Evolutionary conservation across 768 basidiomycete genomes (phyloP).

Genomic region (Hydnum rufescens): DNA sequence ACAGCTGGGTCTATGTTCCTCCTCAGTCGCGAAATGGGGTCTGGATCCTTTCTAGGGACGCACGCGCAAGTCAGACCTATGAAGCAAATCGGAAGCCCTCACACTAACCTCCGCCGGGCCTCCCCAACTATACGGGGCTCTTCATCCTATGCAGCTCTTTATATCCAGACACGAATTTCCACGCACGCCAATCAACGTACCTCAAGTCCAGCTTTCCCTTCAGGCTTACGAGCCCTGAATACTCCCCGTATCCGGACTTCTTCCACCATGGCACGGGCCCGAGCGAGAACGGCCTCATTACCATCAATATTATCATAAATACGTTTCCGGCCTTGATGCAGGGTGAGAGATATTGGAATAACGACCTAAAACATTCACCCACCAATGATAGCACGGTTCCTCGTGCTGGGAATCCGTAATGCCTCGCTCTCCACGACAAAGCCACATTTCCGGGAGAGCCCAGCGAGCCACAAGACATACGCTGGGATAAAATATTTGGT

Average conservation of each 20-base stretch:
- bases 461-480: constrained; percentile 78
- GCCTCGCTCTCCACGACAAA: constrained; percentile 78
- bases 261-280: constrained; percentile 32
- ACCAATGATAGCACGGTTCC: constrained; percentile 88
- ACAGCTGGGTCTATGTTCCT: not conserved
- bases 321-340: constrained; percentile 19
- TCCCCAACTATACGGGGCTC: no score
- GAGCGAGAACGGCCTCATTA: no score
- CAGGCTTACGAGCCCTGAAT: constrained; percentile 31
- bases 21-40: not conserved
- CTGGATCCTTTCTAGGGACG: not conserved
- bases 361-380: constrained; percentile 16
- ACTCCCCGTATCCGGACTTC: constrained; percentile 38
- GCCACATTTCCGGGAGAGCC: constrained; percentile 49
- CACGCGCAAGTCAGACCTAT: not conserved
- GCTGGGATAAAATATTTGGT: constrained; percentile 17
- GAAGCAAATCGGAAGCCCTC: not conserved
- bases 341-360: no score
- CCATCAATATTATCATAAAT: no score
- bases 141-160: no score
- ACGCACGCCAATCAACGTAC: not conserved
- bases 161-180: no score
- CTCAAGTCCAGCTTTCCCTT: constrained; percentile 15
- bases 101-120: no score
- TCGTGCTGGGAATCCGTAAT: constrained; percentile 78